Evolutionary conservation across 176 grass and related monocot species (phyloP).

Genomic region (Triticum dicoccoides): DNA sequence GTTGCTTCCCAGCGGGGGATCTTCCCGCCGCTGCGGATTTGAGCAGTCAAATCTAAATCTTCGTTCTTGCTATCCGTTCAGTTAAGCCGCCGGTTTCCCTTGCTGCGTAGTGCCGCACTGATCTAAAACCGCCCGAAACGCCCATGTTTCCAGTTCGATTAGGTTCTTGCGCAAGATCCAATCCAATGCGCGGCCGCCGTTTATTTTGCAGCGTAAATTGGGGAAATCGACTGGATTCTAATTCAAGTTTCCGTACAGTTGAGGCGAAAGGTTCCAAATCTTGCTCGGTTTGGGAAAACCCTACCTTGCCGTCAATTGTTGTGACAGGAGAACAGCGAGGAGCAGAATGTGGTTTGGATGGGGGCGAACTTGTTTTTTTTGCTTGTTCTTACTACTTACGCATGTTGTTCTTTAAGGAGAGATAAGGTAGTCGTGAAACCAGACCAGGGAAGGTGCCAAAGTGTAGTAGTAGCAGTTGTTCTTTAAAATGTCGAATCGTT

Average conservation of each 20-base stretch:
- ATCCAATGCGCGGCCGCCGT: not conserved
- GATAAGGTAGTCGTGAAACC: not conserved
- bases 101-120: not conserved
- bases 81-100: not conserved
- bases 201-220: not conserved
- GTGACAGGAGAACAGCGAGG: not conserved
- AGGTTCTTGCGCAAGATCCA: conserved; percentile 3
- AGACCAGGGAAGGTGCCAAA: not conserved
- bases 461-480: not conserved
- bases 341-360: not conserved
- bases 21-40: not conserved
- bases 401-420: not conserved
- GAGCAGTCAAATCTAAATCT: conserved; percentile 7
- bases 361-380: not conserved
- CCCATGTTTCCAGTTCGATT: not conserved
- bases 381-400: not conserved
- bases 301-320: not conserved
- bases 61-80: not conserved
- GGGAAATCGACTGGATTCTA: not conserved
- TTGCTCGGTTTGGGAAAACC: not conserved
- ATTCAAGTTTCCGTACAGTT: not conserved
- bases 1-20: not conserved
- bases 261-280: not conserved
- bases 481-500: conserved; percentile 1
- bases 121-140: no score